A percentile compares a stretch with the other conserved stretches of the same genome.
Conservation (phyloP, 1,284 basidiomycete genomes). For the Bondarzewia mesenterica region DNA sequence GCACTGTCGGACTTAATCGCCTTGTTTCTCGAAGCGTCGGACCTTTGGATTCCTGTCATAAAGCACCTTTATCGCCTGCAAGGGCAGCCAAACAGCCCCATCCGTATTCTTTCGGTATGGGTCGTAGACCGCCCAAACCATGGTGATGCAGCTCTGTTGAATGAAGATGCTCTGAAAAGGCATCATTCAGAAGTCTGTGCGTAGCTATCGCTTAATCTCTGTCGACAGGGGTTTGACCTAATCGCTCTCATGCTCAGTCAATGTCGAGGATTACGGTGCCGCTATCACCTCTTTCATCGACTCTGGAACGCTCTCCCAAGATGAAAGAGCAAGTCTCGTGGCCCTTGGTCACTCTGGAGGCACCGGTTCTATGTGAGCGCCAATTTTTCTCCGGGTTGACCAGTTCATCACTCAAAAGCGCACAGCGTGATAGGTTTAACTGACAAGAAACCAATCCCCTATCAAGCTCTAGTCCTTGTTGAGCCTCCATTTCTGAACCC, state of each 20-base stretch:
- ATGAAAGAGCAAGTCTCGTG: background rate
- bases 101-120: background rate
- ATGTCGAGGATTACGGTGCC: background rate
- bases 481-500: background rate
- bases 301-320: background rate
- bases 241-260: background rate
- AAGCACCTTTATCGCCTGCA: background rate
- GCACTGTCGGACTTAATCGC: background rate
- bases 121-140: constrained; percentile 29
- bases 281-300: background rate
- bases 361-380: background rate
- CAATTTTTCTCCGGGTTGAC: background rate
- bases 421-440: background rate
- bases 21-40: background rate
- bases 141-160: constrained; percentile 41
- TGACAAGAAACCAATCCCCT: background rate
- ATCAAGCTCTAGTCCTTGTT: background rate
- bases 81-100: background rate
- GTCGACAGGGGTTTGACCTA: background rate
- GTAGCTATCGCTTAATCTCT: background rate
- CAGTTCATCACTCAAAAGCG: background rate
- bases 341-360: background rate
- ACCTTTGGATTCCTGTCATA: constrained; percentile 3
- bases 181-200: background rate
- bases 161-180: constrained; percentile 20